Conservation (phyloP, 169 alveolate species). For the Plasmodium malariae region DNA sequence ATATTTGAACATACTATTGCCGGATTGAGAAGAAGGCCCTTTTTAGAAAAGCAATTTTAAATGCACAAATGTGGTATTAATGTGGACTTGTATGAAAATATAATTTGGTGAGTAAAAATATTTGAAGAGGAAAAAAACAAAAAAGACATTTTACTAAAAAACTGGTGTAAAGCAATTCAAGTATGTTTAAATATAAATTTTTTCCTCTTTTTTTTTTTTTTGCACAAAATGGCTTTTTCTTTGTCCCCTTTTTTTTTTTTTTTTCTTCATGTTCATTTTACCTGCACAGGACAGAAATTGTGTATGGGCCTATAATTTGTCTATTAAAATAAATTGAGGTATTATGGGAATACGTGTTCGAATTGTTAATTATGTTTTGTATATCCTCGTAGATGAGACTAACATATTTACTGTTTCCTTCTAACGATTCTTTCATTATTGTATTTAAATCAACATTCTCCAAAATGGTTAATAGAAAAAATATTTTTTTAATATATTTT, state of each 20-base stretch:
- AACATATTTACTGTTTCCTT: slow-evolving; percentile 20
- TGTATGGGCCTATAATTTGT: slow-evolving; percentile 48
- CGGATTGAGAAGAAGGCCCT: too few species aligned
- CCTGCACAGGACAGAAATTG: slow-evolving; percentile 65
- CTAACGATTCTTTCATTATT: slow-evolving; percentile 42
- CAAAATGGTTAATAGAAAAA: slow-evolving; percentile 1
- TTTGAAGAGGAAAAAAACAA: neutral
- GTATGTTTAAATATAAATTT: too few species aligned
- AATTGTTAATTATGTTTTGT: slow-evolving; percentile 7
- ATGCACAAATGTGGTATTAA: too few species aligned
- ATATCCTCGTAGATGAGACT: slow-evolving; percentile 21
- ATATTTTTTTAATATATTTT: slow-evolving; percentile 27
- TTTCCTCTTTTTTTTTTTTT: neutral
- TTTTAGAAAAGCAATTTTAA: too few species aligned
- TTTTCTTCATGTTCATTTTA: neutral
- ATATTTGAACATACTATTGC: too few species aligned
- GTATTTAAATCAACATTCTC: slow-evolving; percentile 18
- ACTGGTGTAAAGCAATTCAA: too few species aligned
- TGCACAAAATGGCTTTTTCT: too few species aligned
- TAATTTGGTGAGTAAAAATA: too few species aligned
- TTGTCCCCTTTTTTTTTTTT: slow-evolving; percentile 5
- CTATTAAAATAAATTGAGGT: slow-evolving; percentile 12
- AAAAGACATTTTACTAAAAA: too few species aligned
- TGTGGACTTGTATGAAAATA: too few species aligned
- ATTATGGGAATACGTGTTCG: neutral